These are phyloP conservation scores for Starmerella bombicola DNA, from an alignment of 805 yeast genomes.

Conservation along the genomic window DNA sequence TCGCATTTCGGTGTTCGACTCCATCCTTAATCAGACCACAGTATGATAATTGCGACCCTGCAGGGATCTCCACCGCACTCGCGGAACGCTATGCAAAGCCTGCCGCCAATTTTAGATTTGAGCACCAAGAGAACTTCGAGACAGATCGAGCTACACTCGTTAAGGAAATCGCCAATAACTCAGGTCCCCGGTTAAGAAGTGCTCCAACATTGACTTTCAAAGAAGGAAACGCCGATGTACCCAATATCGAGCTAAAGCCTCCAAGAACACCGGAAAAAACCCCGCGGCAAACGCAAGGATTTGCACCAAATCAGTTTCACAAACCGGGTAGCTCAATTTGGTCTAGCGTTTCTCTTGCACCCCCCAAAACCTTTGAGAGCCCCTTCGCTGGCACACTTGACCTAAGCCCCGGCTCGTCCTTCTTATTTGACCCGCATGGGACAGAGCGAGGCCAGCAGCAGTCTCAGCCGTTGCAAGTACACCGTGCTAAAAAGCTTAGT, in stretches of 20 bases:
- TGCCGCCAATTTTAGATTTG: neutral
- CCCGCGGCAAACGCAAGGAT: neutral
- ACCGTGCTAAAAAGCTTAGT: conserved; percentile 2
- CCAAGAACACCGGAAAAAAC: conserved; percentile 6
- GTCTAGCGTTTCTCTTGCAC: conserved; percentile 3
- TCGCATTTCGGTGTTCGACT: conserved; percentile 8
- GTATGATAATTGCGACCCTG: neutral
- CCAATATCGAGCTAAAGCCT: neutral
- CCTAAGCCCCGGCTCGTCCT: conserved; percentile 8
- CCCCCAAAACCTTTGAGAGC: conserved; percentile 7
- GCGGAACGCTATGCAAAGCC: neutral
- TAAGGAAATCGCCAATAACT: neutral
- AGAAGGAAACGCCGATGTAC: neutral
- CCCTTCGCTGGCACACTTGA: conserved; percentile 12
- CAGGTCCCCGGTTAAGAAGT: neutral
- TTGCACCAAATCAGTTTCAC: too few relatives aligned
- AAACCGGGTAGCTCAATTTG: too few relatives aligned
- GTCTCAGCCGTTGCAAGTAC: neutral
- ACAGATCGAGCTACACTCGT: neutral
- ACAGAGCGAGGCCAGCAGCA: neutral
- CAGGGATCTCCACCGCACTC: neutral
- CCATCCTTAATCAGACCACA: conserved; percentile 2
- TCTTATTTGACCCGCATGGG: neutral
- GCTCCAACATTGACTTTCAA: neutral
- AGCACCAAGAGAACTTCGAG: neutral